Conservation (phyloP, 2,329 filamentous ascomycete genomes). For the Pseudogymnoascus sp. region DNA sequence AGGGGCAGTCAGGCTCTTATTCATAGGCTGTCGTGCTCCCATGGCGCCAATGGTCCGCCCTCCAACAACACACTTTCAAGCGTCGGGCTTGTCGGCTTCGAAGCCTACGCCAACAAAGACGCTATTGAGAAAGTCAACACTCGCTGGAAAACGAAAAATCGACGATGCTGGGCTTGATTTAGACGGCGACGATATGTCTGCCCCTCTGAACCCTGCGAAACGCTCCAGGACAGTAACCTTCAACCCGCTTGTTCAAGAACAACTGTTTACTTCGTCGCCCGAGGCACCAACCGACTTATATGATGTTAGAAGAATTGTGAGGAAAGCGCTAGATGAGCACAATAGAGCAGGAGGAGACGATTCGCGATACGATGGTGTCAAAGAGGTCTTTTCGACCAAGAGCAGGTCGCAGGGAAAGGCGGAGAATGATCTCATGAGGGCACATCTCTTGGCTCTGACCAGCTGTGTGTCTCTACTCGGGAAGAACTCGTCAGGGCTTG, state of each 20-base stretch:
- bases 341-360: constrained; percentile 37
- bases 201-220: constrained; percentile 24
- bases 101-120: constrained; percentile 4
- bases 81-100: neutral
- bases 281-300: neutral
- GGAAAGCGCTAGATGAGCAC: constrained; percentile 4
- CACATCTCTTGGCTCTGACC: constrained; percentile 56
- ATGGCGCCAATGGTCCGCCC: constrained; percentile 11
- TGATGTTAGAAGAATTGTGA: neutral
- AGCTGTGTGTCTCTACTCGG: constrained; percentile 53
- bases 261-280: constrained; percentile 2
- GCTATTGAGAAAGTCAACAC: constrained; percentile 7
- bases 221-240: constrained; percentile 25
- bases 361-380: constrained; percentile 50
- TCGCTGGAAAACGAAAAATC: constrained; percentile 7
- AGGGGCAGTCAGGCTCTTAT: constrained; percentile 2
- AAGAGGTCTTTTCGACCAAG: constrained; percentile 42
- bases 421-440: constrained; percentile 43
- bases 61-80: constrained; percentile 6
- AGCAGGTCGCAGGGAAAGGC: constrained; percentile 20
- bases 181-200: constrained; percentile 20
- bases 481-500: constrained; percentile 50
- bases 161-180: constrained; percentile 1
- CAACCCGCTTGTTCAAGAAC: constrained; percentile 21
- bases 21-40: constrained; percentile 8